Conservation (phyloP, 2,329 filamentous ascomycete species). For the Phialophora chinensis region DNA sequence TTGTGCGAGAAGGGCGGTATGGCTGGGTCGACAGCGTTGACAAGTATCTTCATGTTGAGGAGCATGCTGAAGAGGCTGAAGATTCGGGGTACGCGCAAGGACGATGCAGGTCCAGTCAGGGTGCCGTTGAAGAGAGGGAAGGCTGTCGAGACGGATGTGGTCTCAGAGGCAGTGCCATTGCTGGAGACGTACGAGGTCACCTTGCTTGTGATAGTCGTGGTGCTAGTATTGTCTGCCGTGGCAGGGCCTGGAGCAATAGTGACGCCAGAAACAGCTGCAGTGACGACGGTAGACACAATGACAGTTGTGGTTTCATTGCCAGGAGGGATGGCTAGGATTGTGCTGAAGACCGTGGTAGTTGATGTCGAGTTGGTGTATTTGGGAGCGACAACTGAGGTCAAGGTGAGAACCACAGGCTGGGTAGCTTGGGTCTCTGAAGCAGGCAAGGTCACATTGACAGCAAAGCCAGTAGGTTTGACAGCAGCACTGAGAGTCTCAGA, state of each 20-base stretch:
- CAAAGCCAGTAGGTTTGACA: background rate
- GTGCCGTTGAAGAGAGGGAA: background rate
- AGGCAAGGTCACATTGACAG: background rate
- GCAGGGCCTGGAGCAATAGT: background rate
- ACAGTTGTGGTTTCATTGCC: constrained; percentile 1
- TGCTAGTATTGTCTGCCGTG: background rate
- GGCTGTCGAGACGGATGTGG: background rate
- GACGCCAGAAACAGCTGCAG: background rate
- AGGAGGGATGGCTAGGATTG: background rate
- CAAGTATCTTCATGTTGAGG: background rate
- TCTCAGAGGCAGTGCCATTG: background rate
- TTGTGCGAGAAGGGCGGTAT: background rate
- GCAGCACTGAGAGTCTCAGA: background rate
- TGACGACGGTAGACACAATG: background rate
- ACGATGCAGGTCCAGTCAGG: constrained; percentile 12
- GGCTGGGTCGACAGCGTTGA: background rate
- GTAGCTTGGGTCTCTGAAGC: background rate
- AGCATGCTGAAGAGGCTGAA: constrained; percentile 14
- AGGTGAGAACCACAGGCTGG: background rate
- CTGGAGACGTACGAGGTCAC: background rate
- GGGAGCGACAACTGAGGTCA: background rate
- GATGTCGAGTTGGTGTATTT: constrained; percentile 2
- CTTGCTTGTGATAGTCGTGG: background rate
- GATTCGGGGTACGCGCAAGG: constrained; percentile 4
- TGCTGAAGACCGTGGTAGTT: constrained; percentile 7